These are phyloP conservation scores for Alternaria metachromatica DNA, from an alignment of 2,329 filamentous ascomycete species.

Conservation along the genomic window DNA sequence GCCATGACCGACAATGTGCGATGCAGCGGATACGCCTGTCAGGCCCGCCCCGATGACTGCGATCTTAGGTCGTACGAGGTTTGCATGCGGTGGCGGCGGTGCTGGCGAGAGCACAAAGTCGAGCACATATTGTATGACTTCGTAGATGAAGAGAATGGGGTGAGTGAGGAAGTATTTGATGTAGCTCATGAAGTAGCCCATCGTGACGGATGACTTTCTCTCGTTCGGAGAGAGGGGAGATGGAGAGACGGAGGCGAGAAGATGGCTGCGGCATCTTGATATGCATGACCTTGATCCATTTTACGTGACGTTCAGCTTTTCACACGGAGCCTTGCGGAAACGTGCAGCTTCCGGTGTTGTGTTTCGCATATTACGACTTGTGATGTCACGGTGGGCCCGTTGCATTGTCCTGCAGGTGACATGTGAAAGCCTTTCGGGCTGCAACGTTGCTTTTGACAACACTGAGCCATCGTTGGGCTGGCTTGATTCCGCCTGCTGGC, in stretches of 20 bases:
- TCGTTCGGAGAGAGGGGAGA: not conserved
- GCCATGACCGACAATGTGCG: constrained; percentile 84
- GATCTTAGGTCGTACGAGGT: constrained; percentile 65
- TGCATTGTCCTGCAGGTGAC: constrained; percentile 5
- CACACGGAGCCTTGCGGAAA: constrained; percentile 5
- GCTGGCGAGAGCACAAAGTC: constrained; percentile 71
- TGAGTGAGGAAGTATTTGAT: constrained; percentile 43
- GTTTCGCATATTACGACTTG: constrained; percentile 16
- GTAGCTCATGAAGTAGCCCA: constrained; percentile 25
- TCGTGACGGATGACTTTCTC: constrained; percentile 5
- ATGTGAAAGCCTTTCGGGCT: constrained; percentile 26
- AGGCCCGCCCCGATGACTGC: constrained; percentile 61
- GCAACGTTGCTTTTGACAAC: not conserved
- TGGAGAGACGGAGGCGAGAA: not conserved
- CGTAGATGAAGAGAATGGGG: constrained; percentile 66
- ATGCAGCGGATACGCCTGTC: constrained; percentile 77
- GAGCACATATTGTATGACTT: constrained; percentile 69
- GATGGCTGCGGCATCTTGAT: not conserved
- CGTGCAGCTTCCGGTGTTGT: constrained; percentile 17
- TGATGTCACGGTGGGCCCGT: constrained; percentile 32
- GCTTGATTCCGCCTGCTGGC: too few relatives aligned
- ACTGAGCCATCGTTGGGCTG: too few relatives aligned
- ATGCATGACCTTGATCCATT: not conserved
- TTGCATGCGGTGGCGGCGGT: constrained; percentile 66
- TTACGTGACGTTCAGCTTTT: not conserved